phyloP scores from a whole-genome alignment of 179 eudicot genomes.

The Camellia oleifera region DNA sequence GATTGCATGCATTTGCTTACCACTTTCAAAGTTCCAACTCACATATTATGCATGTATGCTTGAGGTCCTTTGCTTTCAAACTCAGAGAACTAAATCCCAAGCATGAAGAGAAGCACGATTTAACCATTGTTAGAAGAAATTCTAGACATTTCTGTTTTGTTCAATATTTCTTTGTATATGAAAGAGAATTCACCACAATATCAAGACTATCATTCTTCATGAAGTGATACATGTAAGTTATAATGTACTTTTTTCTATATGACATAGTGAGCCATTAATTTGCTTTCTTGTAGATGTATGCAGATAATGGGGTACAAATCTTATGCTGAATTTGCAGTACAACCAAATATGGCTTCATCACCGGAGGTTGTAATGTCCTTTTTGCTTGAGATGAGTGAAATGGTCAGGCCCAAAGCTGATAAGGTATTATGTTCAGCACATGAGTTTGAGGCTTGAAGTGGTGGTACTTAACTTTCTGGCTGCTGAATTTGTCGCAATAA shows the following conservation, averaged over 20 bases:
- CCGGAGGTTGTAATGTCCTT: constrained; percentile 75
- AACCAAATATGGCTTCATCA: constrained; percentile 78
- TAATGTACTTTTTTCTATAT: background rate
- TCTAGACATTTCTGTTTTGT: background rate
- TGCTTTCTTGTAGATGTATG: constrained; percentile 17
- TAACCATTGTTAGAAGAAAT: background rate
- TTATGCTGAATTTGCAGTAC: constrained; percentile 82
- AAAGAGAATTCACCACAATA: background rate
- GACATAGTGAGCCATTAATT: constrained; percentile 16
- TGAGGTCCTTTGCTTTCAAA: background rate
- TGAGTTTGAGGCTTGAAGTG: background rate
- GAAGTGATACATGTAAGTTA: background rate
- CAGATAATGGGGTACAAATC: constrained; percentile 84
- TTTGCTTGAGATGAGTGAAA: constrained; percentile 75
- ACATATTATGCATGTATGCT: background rate
- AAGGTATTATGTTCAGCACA: constrained; percentile 44
- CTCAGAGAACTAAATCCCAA: background rate
- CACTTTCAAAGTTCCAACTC: background rate
- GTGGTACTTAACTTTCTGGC: constrained; percentile 12
- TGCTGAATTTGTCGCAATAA: background rate
- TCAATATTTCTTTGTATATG: background rate
- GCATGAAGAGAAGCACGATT: background rate
- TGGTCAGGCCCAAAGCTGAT: constrained; percentile 75
- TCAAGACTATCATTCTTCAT: background rate
- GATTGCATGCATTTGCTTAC: background rate